These are phyloP conservation scores for Stemphylium beticola DNA, from an alignment of 2,329 filamentous ascomycete genomes.

Conservation along the genomic window DNA sequence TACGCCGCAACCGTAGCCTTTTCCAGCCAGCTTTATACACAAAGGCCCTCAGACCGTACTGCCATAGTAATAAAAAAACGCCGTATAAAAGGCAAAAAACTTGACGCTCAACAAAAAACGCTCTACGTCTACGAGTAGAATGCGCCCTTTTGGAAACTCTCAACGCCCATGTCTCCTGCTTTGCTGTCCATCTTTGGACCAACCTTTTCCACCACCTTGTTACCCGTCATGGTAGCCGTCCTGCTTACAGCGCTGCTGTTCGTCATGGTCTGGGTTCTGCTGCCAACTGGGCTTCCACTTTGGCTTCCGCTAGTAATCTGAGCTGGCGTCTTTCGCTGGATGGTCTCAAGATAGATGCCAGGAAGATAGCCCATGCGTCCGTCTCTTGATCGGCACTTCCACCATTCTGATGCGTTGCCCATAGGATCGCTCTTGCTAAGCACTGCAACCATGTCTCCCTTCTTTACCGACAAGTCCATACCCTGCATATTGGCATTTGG, in stretches of 20 bases:
- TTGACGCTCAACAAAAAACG: conserved; percentile 11
- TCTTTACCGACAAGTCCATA: conserved; percentile 89
- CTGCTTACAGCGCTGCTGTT: conserved; percentile 50
- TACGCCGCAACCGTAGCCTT: conserved; percentile 30
- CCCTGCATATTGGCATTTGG: conserved; percentile 74
- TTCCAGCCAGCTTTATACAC: conserved; percentile 25
- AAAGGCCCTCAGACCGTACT: conserved; percentile 6
- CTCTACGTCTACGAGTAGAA: conserved; percentile 64
- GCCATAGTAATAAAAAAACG: conserved; percentile 1
- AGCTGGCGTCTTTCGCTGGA: conserved; percentile 62
- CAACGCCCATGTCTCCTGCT: conserved; percentile 68
- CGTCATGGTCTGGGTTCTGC: conserved; percentile 63
- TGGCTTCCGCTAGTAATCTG: conserved; percentile 53
- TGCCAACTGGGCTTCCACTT: conserved; percentile 52
- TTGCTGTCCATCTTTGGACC: conserved; percentile 62
- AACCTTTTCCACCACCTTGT: conserved; percentile 51
- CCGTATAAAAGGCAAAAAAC: conserved; percentile 18
- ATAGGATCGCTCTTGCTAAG: conserved; percentile 90
- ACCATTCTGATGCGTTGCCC: conserved; percentile 94
- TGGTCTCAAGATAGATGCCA: conserved; percentile 82
- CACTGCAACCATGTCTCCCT: conserved; percentile 94
- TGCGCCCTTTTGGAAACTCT: conserved; percentile 74
- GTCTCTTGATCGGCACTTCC: conserved; percentile 89
- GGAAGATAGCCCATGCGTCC: conserved; percentile 92
- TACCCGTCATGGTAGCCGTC: conserved; percentile 53